Evolutionary conservation across 768 basidiomycete genomes (phyloP).

Genomic region (Tricholoma flavovirens): DNA sequence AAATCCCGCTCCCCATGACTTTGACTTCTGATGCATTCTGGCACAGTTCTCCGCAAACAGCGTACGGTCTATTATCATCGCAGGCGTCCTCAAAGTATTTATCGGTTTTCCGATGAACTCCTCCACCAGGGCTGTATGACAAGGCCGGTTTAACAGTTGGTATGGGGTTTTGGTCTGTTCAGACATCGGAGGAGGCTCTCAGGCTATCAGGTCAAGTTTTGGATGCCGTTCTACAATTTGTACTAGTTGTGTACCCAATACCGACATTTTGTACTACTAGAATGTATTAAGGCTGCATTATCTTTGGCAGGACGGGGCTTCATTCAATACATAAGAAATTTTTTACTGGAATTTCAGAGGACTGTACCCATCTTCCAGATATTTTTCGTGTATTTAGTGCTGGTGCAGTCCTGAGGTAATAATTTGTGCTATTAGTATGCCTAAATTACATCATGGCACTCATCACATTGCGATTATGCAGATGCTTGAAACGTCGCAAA

Average conservation of each 20-base stretch:
- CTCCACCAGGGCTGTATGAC: conserved; percentile 43
- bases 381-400: neutral
- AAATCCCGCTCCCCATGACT: conserved; percentile 64
- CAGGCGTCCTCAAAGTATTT: conserved; percentile 64
- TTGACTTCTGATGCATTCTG: conserved; percentile 62
- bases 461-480: too few species aligned
- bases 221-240: too few species aligned
- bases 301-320: too few species aligned
- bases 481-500: too few species aligned
- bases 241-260: too few species aligned
- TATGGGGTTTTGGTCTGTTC: conserved; percentile 44
- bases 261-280: too few species aligned
- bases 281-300: too few species aligned
- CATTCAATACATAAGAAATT: neutral
- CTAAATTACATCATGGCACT: too few species aligned
- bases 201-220: too few species aligned
- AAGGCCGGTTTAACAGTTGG: conserved; percentile 32
- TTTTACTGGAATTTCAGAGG: neutral
- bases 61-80: conserved; percentile 69
- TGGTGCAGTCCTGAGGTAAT: too few species aligned
- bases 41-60: conserved; percentile 71
- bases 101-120: conserved; percentile 56
- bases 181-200: conserved; percentile 4
- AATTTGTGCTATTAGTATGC: too few species aligned
- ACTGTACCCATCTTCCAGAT: neutral